A percentile compares a stretch with the other conserved stretches of the same genome.
Conservation (phyloP, 371 early-diverging fungal species). For the Amoeboradix gromovi region DNA sequence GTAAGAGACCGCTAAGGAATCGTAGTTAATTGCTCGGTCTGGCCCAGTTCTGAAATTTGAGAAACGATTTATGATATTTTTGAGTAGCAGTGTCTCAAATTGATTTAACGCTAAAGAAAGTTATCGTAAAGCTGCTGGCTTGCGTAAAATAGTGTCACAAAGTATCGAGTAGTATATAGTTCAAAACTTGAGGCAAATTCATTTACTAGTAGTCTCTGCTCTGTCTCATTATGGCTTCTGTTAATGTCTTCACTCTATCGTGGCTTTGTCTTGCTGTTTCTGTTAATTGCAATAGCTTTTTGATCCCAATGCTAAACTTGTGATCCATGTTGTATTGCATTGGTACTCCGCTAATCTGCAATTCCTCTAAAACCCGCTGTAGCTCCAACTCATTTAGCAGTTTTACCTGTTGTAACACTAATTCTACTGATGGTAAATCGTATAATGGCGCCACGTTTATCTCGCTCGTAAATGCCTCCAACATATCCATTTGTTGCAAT, state of each 20-base stretch:
- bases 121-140: too few species aligned
- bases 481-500: conserved; percentile 57
- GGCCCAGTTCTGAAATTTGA: too few species aligned
- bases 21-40: too few species aligned
- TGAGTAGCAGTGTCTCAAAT: too few species aligned
- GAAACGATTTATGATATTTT: too few species aligned
- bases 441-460: conserved; percentile 47
- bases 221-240: background rate
- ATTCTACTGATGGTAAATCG: conserved; percentile 29
- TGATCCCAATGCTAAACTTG: conserved; percentile 32
- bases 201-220: too few species aligned
- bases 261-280: conserved; percentile 48
- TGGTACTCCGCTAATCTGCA: background rate
- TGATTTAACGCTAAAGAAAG: too few species aligned
- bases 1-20: too few species aligned
- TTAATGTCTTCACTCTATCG: background rate
- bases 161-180: too few species aligned
- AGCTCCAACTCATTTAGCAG: background rate
- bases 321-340: background rate
- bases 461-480: conserved; percentile 49
- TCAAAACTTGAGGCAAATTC: too few species aligned
- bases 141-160: too few species aligned
- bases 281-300: conserved; percentile 53
- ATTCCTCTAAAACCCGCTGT: background rate
- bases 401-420: conserved; percentile 21